Evolutionary conservation across 768 basidiomycete species (phyloP).

Genomic region (Rossbeevera mucosa): DNA sequence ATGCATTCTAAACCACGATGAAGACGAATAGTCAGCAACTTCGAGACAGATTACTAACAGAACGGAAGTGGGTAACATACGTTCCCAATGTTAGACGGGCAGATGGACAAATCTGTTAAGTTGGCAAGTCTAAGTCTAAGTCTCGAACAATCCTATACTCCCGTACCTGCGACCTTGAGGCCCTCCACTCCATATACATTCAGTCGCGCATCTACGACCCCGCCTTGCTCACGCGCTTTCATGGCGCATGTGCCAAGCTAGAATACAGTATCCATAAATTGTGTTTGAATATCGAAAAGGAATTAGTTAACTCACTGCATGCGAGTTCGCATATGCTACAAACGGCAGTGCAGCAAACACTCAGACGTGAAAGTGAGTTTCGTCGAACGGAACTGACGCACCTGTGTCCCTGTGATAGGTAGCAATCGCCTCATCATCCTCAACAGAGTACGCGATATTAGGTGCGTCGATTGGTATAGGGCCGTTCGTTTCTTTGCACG

Average conservation of each 20-base stretch:
- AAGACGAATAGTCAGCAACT: background rate
- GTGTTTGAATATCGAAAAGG: background rate
- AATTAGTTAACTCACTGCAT: background rate
- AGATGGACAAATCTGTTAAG: conserved; percentile 2
- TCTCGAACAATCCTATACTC: too few relatives aligned
- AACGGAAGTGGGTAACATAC: background rate
- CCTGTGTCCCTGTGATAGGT: background rate
- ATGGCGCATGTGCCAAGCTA: conserved; percentile 54
- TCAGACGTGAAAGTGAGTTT: background rate
- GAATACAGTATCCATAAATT: background rate
- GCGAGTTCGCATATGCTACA: background rate
- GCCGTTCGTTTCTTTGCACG: conserved; percentile 11
- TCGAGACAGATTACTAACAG: background rate
- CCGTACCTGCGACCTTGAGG: conserved; percentile 16
- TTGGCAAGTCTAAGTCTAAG: background rate
- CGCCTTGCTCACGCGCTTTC: conserved; percentile 34
- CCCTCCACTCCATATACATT: conserved; percentile 13
- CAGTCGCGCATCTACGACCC: conserved; percentile 11
- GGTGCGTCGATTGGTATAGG: conserved; percentile 13
- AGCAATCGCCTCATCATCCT: background rate
- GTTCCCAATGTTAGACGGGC: conserved; percentile 7
- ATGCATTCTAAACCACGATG: background rate
- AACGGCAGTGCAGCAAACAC: background rate
- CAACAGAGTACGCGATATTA: background rate
- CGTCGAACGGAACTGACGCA: background rate